Percentiles rank a stretch among this genome's conserved stretches.
phyloP scores from a whole-genome alignment of 345 rosid species.

The Lepidium aucheri region DNA sequence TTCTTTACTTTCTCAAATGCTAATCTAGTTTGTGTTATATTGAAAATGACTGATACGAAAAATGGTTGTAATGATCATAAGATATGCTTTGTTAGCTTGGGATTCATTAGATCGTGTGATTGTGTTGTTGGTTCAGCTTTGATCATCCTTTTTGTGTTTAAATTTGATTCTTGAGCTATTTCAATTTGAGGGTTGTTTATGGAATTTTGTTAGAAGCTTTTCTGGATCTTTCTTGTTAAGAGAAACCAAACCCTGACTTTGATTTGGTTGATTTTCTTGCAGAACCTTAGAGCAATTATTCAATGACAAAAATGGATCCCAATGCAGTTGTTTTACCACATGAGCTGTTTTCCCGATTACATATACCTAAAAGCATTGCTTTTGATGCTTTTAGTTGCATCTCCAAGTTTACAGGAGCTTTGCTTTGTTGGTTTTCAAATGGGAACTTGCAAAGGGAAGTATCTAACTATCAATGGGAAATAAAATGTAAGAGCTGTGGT shows the following conservation, averaged over 20 bases:
- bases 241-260: neutral
- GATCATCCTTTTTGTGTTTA: neutral
- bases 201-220: neutral
- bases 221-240: neutral
- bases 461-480: slow-evolving; percentile 27
- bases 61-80: neutral
- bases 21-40: neutral
- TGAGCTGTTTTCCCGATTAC: slow-evolving; percentile 36
- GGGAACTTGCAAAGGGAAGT: slow-evolving; percentile 39
- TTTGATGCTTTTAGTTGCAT: slow-evolving; percentile 53
- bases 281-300: neutral
- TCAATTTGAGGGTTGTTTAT: neutral
- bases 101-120: neutral
- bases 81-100: neutral
- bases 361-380: slow-evolving; percentile 40
- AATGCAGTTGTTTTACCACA: slow-evolving; percentile 33
- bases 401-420: slow-evolving; percentile 53
- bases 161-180: neutral
- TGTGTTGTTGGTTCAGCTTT: neutral
- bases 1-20: neutral
- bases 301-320: slow-evolving; percentile 45
- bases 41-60: neutral
- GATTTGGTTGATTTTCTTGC: neutral
- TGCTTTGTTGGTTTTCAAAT: slow-evolving; percentile 48
- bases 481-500: slow-evolving; percentile 26